Conservation (phyloP, 2,329 filamentous ascomycete species). For the Colletotrichum phormii region DNA sequence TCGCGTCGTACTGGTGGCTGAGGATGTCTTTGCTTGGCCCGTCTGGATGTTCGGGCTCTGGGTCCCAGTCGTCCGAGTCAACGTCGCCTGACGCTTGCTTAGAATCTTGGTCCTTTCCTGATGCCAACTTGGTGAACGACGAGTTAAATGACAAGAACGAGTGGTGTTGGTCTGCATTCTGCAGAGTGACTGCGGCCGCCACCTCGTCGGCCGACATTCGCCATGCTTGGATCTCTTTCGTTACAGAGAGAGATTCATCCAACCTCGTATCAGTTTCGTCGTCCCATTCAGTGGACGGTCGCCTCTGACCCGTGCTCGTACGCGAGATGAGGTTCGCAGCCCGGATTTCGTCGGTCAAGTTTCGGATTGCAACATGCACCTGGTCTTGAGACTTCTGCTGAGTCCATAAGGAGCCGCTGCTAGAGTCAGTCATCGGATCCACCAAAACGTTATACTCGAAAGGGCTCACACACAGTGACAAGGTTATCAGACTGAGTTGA, state of each 20-base stretch:
- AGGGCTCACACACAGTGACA: conserved; percentile 39
- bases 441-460: too few relatives aligned
- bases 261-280: conserved; percentile 28
- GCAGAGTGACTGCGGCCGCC: conserved; percentile 40
- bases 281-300: conserved; percentile 26
- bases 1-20: conserved; percentile 38
- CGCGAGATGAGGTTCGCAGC: conserved; percentile 36
- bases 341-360: conserved; percentile 40
- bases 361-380: conserved; percentile 42
- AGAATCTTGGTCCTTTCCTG: background rate
- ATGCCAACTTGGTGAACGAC: conserved; percentile 4
- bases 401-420: conserved; percentile 38
- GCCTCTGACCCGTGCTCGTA: background rate
- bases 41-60: conserved; percentile 40
- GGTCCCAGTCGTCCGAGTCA: conserved; percentile 40
- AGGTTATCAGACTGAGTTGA: conserved; percentile 42
- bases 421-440: background rate
- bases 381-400: conserved; percentile 43
- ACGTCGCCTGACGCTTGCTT: background rate
- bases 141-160: conserved; percentile 9
- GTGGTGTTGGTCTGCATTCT: conserved; percentile 15
- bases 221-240: conserved; percentile 42
- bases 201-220: conserved; percentile 43
- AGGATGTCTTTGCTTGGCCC: conserved; percentile 40
- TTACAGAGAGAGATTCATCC: conserved; percentile 28